Evolutionary conservation across 2,329 filamentous ascomycete species (phyloP).

Genomic region (Blastomyces parvus): DNA sequence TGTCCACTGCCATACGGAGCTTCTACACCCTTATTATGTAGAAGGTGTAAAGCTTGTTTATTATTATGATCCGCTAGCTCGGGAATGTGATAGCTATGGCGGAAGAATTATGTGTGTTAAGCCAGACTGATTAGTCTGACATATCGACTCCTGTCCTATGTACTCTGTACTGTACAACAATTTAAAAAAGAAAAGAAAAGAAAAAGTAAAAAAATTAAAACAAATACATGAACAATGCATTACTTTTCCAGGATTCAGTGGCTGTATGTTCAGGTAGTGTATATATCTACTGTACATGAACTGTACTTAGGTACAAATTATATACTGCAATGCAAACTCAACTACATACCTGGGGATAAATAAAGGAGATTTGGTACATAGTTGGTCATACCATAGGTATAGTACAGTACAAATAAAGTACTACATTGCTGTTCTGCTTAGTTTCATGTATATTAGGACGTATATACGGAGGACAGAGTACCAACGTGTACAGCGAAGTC

Average conservation of each 20-base stretch:
- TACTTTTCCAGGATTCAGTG: too few species aligned
- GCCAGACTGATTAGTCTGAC: too few species aligned
- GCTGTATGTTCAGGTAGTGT: not conserved
- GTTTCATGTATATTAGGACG: not conserved
- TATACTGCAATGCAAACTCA: not conserved
- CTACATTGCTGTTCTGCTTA: not conserved
- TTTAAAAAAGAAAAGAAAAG: not conserved
- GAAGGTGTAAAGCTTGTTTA: too few species aligned
- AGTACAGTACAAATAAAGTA: not conserved
- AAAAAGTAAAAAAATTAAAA: not conserved
- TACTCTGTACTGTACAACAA: too few species aligned
- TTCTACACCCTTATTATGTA: not conserved
- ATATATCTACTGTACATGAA: not conserved
- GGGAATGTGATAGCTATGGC: too few species aligned
- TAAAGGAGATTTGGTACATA: not conserved
- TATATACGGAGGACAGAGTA: not conserved
- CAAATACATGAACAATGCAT: too few species aligned
- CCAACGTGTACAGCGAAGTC: not conserved
- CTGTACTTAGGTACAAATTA: not conserved
- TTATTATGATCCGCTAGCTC: too few species aligned
- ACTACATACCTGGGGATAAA: not conserved
- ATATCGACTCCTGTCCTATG: too few species aligned
- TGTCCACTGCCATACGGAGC: too few species aligned
- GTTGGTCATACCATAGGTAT: not conserved
- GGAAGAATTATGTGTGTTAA: too few species aligned